A percentile compares a stretch with the other conserved stretches of the same genome.
These are phyloP conservation scores for Amphibolis antarctica DNA, from an alignment of 106 monocot species.

Conservation along the genomic window DNA sequence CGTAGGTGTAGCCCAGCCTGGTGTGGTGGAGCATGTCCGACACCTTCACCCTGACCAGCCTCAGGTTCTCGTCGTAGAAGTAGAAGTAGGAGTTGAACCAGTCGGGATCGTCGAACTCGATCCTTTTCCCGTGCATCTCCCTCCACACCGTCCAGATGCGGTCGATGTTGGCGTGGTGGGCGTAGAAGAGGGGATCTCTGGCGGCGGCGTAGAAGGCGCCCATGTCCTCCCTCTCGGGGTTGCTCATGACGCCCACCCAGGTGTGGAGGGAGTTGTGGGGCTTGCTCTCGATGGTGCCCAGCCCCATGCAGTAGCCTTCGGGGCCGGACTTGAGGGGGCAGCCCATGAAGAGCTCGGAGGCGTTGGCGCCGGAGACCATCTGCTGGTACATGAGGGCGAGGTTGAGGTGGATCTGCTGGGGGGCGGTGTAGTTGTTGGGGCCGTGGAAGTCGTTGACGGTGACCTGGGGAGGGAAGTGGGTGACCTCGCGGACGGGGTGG, in stretches of 20 bases:
- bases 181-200: slow-evolving; percentile 20
- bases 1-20: slow-evolving; percentile 11
- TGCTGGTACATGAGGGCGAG: slow-evolving; percentile 47
- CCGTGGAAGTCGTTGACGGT: slow-evolving; percentile 24
- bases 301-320: slow-evolving; percentile 5
- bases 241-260: slow-evolving; percentile 4
- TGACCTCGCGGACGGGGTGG: slow-evolving; percentile 14
- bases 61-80: slow-evolving; percentile 30
- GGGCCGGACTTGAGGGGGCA: slow-evolving; percentile 7
- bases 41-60: slow-evolving; percentile 15
- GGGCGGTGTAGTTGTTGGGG: background rate
- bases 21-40: slow-evolving; percentile 8
- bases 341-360: slow-evolving; percentile 25
- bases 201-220: slow-evolving; percentile 22
- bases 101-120: slow-evolving; percentile 9
- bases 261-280: slow-evolving; percentile 17
- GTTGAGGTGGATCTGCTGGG: slow-evolving; percentile 29
- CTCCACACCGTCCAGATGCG: slow-evolving; percentile 19
- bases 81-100: slow-evolving; percentile 24
- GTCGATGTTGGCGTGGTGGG: slow-evolving; percentile 23
- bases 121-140: background rate
- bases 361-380: slow-evolving; percentile 22
- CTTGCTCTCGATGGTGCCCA: slow-evolving; percentile 10
- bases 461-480: slow-evolving; percentile 15
- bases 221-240: slow-evolving; percentile 17